Evolutionary conservation across 192 early-diverging fungal genomes (phyloP).

Genomic region (Jimgerdemannia flammicorona): DNA sequence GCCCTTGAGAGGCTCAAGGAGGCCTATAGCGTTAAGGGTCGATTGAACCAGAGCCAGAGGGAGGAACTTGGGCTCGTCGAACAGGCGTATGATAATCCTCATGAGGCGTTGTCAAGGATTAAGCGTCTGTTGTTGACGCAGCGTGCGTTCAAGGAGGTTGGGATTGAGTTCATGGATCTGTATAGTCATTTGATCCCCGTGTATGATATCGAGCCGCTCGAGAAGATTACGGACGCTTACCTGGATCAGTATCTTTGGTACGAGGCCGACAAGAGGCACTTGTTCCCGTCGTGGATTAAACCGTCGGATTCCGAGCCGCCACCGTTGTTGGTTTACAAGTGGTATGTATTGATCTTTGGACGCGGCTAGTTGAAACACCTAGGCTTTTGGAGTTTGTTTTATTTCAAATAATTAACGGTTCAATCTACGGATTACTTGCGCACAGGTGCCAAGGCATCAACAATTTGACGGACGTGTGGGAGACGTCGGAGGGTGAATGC

Average conservation of each 20-base stretch:
- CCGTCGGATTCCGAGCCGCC: constrained; percentile 96
- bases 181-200: constrained; percentile 97
- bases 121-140: constrained; percentile 96
- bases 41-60: constrained; percentile 92
- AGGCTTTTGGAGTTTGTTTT: background rate
- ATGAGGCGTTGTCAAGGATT: constrained; percentile 80
- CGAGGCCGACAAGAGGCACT: constrained; percentile 94
- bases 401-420: background rate
- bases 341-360: constrained; percentile 23
- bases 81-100: constrained; percentile 97
- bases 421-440: constrained; percentile 4
- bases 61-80: constrained; percentile 98
- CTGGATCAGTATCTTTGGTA: constrained; percentile 99
- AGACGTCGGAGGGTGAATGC: constrained; percentile 84
- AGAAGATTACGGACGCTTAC: constrained; percentile 99
- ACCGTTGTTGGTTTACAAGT: constrained; percentile 96
- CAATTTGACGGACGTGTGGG: constrained; percentile 96
- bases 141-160: constrained; percentile 98
- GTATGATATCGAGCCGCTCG: constrained; percentile 97
- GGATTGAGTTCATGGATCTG: constrained; percentile 99
- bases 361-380: background rate
- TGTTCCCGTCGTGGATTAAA: constrained; percentile 99
- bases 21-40: constrained; percentile 91
- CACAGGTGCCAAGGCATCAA: constrained; percentile 88
- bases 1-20: constrained; percentile 95